Evolutionary conservation across 1,284 basidiomycete genomes (phyloP).

Genomic region (Austroboletus novae-zelandiae): DNA sequence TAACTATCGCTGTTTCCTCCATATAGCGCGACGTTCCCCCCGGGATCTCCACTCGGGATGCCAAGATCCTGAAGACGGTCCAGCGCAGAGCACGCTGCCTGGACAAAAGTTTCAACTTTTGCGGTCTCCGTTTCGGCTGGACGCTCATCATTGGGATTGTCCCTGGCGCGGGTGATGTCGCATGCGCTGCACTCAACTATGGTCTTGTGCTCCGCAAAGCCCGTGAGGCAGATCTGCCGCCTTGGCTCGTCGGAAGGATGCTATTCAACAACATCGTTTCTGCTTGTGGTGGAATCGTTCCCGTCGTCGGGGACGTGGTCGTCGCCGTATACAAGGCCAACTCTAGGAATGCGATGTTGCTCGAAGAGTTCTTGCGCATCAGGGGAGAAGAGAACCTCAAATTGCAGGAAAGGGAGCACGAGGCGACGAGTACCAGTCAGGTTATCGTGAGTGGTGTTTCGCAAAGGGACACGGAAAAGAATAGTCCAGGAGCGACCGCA

Average conservation of each 20-base stretch:
- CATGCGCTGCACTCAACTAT: constrained; percentile 71
- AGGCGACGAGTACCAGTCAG: constrained; percentile 13
- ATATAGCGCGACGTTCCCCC: constrained; percentile 68
- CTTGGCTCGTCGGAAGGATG: constrained; percentile 73
- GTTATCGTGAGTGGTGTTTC: constrained; percentile 9
- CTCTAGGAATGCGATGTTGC: constrained; percentile 76
- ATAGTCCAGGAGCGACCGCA: constrained; percentile 54
- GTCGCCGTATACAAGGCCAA: constrained; percentile 85
- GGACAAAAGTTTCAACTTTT: constrained; percentile 86
- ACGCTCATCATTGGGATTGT: constrained; percentile 80
- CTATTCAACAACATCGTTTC: constrained; percentile 77
- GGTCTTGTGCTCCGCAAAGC: constrained; percentile 77
- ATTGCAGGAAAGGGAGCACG: constrained; percentile 35
- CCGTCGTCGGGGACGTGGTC: constrained; percentile 76
- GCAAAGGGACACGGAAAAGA: constrained; percentile 39
- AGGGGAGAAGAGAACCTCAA: constrained; percentile 65
- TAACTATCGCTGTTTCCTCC: background rate
- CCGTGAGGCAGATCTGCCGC: constrained; percentile 64
- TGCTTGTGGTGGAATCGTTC: constrained; percentile 72
- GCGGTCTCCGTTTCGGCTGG: constrained; percentile 87
- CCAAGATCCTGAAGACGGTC: constrained; percentile 73
- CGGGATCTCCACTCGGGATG: constrained; percentile 77
- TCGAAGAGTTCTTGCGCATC: constrained; percentile 71
- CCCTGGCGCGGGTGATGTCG: constrained; percentile 69
- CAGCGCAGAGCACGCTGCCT: constrained; percentile 84